Percentiles rank a stretch among this genome's conserved stretches.
Evolutionary conservation across 225 moss, liverwort and hornwort species (phyloP).

Genomic region (Climacium dendroides): DNA sequence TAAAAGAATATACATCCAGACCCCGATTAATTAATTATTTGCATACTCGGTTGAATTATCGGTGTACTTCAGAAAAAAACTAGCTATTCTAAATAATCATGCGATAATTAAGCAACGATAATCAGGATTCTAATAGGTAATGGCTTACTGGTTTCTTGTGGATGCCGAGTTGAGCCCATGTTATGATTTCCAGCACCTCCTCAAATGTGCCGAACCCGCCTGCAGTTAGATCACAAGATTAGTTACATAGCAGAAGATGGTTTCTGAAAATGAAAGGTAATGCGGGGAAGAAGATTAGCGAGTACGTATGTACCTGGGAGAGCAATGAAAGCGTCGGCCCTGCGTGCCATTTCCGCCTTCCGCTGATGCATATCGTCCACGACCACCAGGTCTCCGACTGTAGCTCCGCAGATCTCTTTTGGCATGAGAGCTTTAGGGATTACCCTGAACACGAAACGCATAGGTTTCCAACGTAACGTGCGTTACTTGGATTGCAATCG

Average conservation of each 20-base stretch:
- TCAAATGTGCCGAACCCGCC: conserved; percentile 51
- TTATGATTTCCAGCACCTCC: conserved; percentile 42
- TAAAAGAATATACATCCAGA: background rate
- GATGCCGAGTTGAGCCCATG: conserved; percentile 49
- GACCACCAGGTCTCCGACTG: conserved; percentile 20
- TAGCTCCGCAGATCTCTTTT: conserved; percentile 26
- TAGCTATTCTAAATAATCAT: too few relatives aligned
- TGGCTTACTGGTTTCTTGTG: conserved; percentile 29
- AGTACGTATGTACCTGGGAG: background rate
- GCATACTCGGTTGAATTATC: background rate
- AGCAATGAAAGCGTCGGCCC: conserved; percentile 27
- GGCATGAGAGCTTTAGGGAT: conserved; percentile 24
- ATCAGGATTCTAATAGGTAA: too few relatives aligned
- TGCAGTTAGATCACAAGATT: background rate
- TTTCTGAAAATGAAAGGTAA: background rate
- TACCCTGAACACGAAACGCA: background rate
- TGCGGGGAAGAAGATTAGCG: too few relatives aligned
- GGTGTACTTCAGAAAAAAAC: background rate
- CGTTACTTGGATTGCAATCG: background rate
- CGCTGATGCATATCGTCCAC: conserved; percentile 46
- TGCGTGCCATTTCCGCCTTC: conserved; percentile 41
- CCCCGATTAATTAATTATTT: too few relatives aligned
- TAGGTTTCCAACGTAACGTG: too few relatives aligned
- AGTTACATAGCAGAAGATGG: background rate
- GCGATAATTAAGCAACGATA: background rate